These are phyloP conservation scores for Tuber aestivum DNA, from an alignment of 495 filamentous ascomycete genomes.

Conservation along the genomic window DNA sequence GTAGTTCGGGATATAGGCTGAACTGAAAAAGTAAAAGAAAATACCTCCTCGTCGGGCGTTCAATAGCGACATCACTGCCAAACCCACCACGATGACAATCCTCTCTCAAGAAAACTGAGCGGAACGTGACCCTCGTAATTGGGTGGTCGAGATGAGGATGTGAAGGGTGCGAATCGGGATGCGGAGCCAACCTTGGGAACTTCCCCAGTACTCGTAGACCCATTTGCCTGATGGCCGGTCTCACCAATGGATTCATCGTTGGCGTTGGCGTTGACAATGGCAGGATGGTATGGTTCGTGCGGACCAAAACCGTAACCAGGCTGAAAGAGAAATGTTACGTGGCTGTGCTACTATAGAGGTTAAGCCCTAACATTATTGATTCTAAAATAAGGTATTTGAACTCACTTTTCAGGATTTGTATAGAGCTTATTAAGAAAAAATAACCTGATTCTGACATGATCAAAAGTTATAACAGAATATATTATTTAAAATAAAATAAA, in stretches of 20 bases:
- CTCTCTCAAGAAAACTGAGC: slow-evolving; percentile 68
- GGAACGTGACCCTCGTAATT: slow-evolving; percentile 92
- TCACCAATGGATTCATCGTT: not conserved
- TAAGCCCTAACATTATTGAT: too few relatives aligned
- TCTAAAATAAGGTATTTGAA: too few relatives aligned
- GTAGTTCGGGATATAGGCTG: not conserved
- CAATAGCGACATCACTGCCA: slow-evolving; percentile 68
- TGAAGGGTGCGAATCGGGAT: slow-evolving; percentile 52
- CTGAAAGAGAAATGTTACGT: too few relatives aligned
- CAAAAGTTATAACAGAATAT: too few relatives aligned
- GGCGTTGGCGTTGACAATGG: not conserved
- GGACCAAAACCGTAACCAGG: too few relatives aligned
- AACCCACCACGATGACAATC: slow-evolving; percentile 73
- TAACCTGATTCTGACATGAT: too few relatives aligned
- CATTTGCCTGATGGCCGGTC: not conserved
- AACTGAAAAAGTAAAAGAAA: not conserved
- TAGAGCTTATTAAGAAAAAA: too few relatives aligned
- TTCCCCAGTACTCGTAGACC: not conserved
- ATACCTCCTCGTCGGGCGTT: slow-evolving; percentile 73
- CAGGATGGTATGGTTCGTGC: too few relatives aligned
- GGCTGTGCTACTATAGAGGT: too few relatives aligned
- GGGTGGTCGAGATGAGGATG: slow-evolving; percentile 72
- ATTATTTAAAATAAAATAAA: too few relatives aligned
- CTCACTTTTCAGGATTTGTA: too few relatives aligned
- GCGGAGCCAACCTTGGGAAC: not conserved